Evolutionary conservation across 495 filamentous ascomycete genomes (phyloP), one percentile per base, ranked within the genome.

Genomic region (Daldinia bambusicola): DNA sequence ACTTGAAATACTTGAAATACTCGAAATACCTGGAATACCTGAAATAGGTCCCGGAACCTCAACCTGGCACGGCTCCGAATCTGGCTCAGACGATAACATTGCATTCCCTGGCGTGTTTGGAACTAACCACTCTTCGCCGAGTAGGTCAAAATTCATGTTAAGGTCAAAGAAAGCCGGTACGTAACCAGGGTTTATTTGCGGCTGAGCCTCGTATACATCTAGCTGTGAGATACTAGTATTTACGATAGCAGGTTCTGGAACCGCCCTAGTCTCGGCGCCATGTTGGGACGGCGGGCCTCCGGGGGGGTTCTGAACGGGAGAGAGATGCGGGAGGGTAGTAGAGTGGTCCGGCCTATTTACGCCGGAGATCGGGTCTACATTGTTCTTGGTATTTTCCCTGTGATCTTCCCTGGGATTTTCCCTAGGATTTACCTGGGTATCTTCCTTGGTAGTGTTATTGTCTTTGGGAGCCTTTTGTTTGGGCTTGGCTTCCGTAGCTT

Each of bases 141-240:
- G 55, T 5, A 70, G 22, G 50, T 70, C 67, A 55, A 70, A 64
- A 9, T 61, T 70, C 67, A 70, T 70, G 20, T 70, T 64, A 30
- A 63, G 36, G 20, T 70, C 67, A 53, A 69, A 69, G 61, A 70
- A 70, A 13, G 67, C 67, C 9, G 67, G 67, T 30, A 61, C 36
- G 30, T 70, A 70, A 6, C 34, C 55, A n/a, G 55, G 12, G 13
- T 59, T 61, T 18, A 63, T 31, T 14, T 53, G 51, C 31, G 16
- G 48, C 1, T 16, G 45, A 20, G 55, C n/a, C 22, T 60, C 67
- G 20, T 64, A 70, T 4, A 8, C 48, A 55, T 60, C 45, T 31
- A 64, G 10, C 14, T 70, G 60, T 48, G 55, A 53, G 20, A 48
- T 50, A 20, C 55, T 10, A 26, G 61, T 16, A 13, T 12, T 57